A percentile compares a stretch with the other conserved stretches of the same genome.
These are phyloP conservation scores for Stenocarpella maydis DNA, from an alignment of 2,329 filamentous ascomycete species.

Conservation along the genomic window DNA sequence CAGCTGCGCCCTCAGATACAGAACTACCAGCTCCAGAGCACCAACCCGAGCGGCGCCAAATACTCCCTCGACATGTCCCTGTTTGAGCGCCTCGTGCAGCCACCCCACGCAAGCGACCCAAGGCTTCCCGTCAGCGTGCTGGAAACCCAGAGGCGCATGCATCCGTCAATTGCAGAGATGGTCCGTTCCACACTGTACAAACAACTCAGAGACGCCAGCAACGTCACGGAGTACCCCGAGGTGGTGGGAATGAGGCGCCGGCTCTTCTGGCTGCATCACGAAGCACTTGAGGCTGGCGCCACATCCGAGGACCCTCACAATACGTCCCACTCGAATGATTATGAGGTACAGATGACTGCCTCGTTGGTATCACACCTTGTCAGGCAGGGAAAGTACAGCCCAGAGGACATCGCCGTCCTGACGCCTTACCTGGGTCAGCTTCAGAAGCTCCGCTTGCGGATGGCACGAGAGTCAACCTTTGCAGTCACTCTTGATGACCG, in stretches of 20 bases:
- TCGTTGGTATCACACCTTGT: conserved; percentile 72
- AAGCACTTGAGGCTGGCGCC: conserved; percentile 51
- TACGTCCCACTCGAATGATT: conserved; percentile 62
- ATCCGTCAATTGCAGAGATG: conserved; percentile 66
- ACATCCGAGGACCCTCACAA: conserved; percentile 44
- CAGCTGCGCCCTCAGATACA: conserved; percentile 68
- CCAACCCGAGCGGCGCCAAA: conserved; percentile 54
- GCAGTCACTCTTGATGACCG: conserved; percentile 71
- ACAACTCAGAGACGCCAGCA: conserved; percentile 57
- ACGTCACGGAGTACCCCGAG: conserved; percentile 50
- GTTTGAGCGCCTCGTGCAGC: conserved; percentile 64
- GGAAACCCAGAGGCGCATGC: conserved; percentile 67
- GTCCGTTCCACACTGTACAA: conserved; percentile 67
- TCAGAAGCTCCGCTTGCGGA: conserved; percentile 54
- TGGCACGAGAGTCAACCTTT: conserved; percentile 54
- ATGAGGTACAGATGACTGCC: conserved; percentile 70
- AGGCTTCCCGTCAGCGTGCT: conserved; percentile 32
- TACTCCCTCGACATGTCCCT: conserved; percentile 67
- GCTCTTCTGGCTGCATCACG: conserved; percentile 71
- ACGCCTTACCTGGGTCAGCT: conserved; percentile 71
- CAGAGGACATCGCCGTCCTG: conserved; percentile 72
- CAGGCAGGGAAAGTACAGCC: conserved; percentile 67
- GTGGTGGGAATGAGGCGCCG: conserved; percentile 62
- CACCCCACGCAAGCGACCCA: conserved; percentile 9
- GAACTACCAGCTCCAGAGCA: conserved; percentile 61